Base-by-base conservation (phyloP, 139 green algal species). In the Bryopsis sp. region DNA sequence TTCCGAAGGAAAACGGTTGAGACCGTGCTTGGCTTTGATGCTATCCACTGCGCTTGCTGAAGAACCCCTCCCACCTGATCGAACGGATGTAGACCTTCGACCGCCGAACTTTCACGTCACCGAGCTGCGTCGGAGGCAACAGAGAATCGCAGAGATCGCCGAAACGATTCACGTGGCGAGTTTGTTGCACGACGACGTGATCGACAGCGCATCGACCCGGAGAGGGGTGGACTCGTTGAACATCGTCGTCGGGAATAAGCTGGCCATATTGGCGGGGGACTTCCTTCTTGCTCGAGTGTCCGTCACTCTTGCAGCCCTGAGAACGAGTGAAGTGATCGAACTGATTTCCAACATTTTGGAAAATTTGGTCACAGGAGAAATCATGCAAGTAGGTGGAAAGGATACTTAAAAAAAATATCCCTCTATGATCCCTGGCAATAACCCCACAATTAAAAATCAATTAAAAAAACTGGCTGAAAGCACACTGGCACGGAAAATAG, bases 121-220 rank as follows among this genome's bases (percentile, higher is more conserved):
- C 2, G 85, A 92, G 64, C 57, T 74, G 37, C 79, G 93, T 32
- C 73, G 91, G 19, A 75, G 88, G 58, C 91, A 97, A 84, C 92
- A 97, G 80, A 81, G 92, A 19, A 81, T 99, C 4, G 92, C 94
- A 26, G 94, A 99, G 71, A 96, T 98, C 48, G 85, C 92, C 1
- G 95, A 99, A 80, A 79, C 97, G 33, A 98, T 98, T 47, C 94
- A 98, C 75, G 90, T 96, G 7, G 90, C 91, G 39, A 88, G 74
- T 71, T 74, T 97, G 61, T 77, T 97, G 74, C 94, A 99, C 74
- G 94, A 99, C 62, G 94, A 99, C 72, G 94, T 99, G 0, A 87
- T 99, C 26, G 95, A 99, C 71, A 78, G 88, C 34, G 86, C 94
- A 0, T 71, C 74, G 29, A 97, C 85, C 2, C 81, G 95, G 3